Evolutionary conservation across 306 rosid species (phyloP).

Genomic region (Cucurbita argyrosperma): DNA sequence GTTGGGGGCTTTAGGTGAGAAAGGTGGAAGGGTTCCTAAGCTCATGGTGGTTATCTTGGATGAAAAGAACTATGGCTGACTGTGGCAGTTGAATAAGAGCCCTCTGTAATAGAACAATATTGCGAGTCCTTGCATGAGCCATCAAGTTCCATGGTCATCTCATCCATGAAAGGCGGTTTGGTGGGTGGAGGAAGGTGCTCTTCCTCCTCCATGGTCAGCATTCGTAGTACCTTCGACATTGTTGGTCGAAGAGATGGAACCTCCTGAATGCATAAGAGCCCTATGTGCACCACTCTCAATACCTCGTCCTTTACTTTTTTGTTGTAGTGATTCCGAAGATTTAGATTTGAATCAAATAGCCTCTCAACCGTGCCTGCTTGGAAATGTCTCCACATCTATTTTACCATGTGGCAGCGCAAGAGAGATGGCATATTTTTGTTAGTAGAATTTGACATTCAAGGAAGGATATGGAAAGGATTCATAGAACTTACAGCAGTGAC

Average conservation of each 20-base stretch:
- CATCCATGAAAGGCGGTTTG: constrained; percentile 80
- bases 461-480: background rate
- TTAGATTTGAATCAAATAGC: constrained; percentile 57
- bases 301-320: constrained; percentile 27
- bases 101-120: constrained; percentile 18
- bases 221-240: constrained; percentile 60
- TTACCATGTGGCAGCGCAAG: background rate
- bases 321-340: constrained; percentile 25
- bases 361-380: constrained; percentile 45
- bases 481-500: constrained; percentile 43
- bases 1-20: background rate
- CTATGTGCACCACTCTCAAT: constrained; percentile 60
- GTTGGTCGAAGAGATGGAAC: constrained; percentile 48
- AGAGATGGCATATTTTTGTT: background rate
- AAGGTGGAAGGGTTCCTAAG: background rate
- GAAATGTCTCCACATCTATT: constrained; percentile 77
- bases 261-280: constrained; percentile 85
- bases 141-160: constrained; percentile 67
- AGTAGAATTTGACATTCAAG: background rate
- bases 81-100: constrained; percentile 40
- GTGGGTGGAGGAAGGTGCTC: constrained; percentile 58
- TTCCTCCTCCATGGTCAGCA: constrained; percentile 62
- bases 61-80: constrained; percentile 52
- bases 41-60: constrained; percentile 30
- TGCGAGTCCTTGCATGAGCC: constrained; percentile 32